phyloP scores from a whole-genome alignment of 164 flowering plant genomes.

The Annona cherimola region DNA sequence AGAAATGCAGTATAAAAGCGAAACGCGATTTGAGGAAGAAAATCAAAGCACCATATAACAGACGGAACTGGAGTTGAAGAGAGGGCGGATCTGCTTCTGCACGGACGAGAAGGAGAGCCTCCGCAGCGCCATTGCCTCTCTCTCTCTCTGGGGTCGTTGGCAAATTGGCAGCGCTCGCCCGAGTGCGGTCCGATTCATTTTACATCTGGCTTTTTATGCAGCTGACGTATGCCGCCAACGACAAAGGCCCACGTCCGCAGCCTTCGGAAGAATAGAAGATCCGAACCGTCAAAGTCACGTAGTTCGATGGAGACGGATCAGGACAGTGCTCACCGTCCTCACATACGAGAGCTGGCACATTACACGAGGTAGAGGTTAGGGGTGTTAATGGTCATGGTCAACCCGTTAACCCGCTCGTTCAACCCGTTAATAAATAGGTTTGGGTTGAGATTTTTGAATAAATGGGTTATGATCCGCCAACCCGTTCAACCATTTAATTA shows the following conservation, averaged over 20 bases:
- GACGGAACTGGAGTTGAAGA: constrained; percentile 49
- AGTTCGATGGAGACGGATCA: not conserved
- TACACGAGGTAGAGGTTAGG: too few species aligned
- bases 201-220: not conserved
- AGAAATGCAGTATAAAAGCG: not conserved
- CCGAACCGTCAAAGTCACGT: not conserved
- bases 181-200: not conserved
- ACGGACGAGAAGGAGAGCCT: constrained; percentile 61
- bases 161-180: too few species aligned
- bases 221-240: not conserved
- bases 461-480: too few species aligned
- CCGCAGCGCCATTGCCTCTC: constrained; percentile 73
- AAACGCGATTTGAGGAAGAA: not conserved
- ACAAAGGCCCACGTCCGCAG: not conserved
- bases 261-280: not conserved
- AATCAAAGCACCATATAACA: constrained; percentile 50
- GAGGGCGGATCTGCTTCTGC: constrained; percentile 58
- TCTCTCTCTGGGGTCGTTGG: not conserved
- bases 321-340: not conserved
- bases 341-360: too few species aligned
- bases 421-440: too few species aligned
- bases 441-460: too few species aligned
- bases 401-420: too few species aligned
- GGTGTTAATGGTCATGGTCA: too few species aligned
- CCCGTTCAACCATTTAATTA: too few species aligned